Conservation (phyloP, 2,329 filamentous ascomycete species). For the Dactylellina parvicollis region DNA sequence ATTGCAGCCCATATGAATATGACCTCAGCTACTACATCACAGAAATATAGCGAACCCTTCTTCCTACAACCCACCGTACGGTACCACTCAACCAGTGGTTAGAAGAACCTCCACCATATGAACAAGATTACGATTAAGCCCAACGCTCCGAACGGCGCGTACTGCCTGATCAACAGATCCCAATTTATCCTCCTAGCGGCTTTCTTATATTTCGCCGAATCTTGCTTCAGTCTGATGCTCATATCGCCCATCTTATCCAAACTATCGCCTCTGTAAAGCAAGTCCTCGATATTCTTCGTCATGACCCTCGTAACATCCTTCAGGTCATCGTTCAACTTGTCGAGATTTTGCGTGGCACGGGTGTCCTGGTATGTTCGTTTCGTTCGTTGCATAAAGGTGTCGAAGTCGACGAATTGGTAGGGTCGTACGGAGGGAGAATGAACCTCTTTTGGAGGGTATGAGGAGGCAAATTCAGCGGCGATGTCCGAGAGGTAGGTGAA, state of each 20-base stretch:
- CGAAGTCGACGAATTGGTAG: conserved; percentile 97
- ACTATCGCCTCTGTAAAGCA: conserved; percentile 92
- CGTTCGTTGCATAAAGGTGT: conserved; percentile 93
- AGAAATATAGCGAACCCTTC: neutral
- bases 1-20: too few relatives aligned
- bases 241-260: conserved; percentile 97
- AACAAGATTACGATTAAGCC: conserved; percentile 85
- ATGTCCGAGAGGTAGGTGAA: conserved; percentile 98
- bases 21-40: too few relatives aligned
- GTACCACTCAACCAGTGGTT: conserved; percentile 28
- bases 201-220: conserved; percentile 91
- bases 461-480: conserved; percentile 86
- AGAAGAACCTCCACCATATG: conserved; percentile 94
- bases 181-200: conserved; percentile 97
- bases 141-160: conserved; percentile 85
- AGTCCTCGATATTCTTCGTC: conserved; percentile 99
- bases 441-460: conserved; percentile 79
- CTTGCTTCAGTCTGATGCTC: conserved; percentile 84
- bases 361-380: conserved; percentile 94
- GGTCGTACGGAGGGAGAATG: conserved; percentile 79
- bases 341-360: conserved; percentile 88
- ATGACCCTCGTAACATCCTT: conserved; percentile 98
- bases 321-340: conserved; percentile 95
- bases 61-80: neutral
- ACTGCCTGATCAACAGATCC: conserved; percentile 95